Base-by-base conservation (phyloP, 1,139 yeast species). In the Geotrichum phurueaensis region DNA sequence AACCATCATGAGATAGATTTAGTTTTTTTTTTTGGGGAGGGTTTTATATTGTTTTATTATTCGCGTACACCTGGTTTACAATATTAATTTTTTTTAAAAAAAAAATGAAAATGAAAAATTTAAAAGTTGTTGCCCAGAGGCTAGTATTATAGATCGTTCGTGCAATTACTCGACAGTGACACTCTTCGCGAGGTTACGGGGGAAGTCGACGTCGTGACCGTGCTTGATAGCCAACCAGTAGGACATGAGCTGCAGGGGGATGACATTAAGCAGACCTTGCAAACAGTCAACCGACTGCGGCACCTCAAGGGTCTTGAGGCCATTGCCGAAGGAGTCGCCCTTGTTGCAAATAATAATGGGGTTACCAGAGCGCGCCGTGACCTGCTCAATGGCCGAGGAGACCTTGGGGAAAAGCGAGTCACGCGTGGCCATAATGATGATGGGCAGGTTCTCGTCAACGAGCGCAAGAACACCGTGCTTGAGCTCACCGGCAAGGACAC, bases 401-500 rank as follows among this genome's bases (percentile, higher is more conserved):
- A 89, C 96, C 79, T 94, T 92, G 64, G 99, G 97, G 81, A 94
- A 92, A 68, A 95, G 82, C 25, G 97, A 89, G 76, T 95, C 99
- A 72, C 96, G 84, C 15, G 99, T 94, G 60, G 97, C 98, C 76
- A 95, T 86, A 12, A 96, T 96, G 75, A 95, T 87, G 66, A 94
- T 90, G 65, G 99, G 99, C 71, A 95, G 81, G 68, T 87, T 80
- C 70, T 89, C 96, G 76, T 95, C 99, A 65, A 95, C 97, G 66
- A 95, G 82, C 2, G 99, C 99, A 71, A 95, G 83, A 48, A 91
- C 97, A 76, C 99, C 99, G 73, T 95, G 99, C 78, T 95, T 95
- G 76, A 95, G 84, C 77, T 95, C 99, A 74, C 99, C 99, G 29
- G 99, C 99, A 67, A 94, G 84, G 58, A 95, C 97, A 79, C 99